phyloP scores from a whole-genome alignment of 345 rosid genomes.

The Salix udensis region DNA sequence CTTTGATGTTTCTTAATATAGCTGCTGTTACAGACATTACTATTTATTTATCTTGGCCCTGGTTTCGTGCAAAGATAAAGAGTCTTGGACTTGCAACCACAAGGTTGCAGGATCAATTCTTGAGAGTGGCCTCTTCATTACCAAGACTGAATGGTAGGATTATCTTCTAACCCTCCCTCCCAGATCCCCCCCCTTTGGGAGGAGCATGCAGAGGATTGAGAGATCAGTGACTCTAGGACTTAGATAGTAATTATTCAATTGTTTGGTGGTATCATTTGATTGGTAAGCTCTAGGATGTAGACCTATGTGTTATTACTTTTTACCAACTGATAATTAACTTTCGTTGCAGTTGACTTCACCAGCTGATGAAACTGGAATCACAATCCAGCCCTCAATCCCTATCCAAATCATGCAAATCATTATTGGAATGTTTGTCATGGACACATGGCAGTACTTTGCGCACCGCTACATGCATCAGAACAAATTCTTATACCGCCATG shows the following conservation, averaged over 20 bases:
- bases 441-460: slow-evolving; percentile 68
- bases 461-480: slow-evolving; percentile 73
- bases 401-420: slow-evolving; percentile 47
- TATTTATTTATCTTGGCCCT: neutral
- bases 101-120: neutral
- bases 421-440: slow-evolving; percentile 62
- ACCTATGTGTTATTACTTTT: neutral
- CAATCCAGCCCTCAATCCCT: slow-evolving; percentile 44
- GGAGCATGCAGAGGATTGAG: neutral
- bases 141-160: neutral
- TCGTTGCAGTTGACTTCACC: slow-evolving; percentile 48
- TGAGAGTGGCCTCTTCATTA: neutral
- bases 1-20: neutral
- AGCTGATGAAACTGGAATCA: slow-evolving; percentile 36
- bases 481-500: slow-evolving; percentile 59
- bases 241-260: slow-evolving; percentile 1
- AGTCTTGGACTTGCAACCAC: neutral
- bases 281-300: neutral
- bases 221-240: neutral
- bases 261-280: neutral
- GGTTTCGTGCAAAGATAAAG: neutral
- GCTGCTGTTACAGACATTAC: neutral
- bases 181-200: neutral
- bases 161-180: neutral
- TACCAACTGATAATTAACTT: neutral